Base-by-base conservation (phyloP, 228 moss, liverwort and hornwort genomes). In the Sphagnum fallax region DNA sequence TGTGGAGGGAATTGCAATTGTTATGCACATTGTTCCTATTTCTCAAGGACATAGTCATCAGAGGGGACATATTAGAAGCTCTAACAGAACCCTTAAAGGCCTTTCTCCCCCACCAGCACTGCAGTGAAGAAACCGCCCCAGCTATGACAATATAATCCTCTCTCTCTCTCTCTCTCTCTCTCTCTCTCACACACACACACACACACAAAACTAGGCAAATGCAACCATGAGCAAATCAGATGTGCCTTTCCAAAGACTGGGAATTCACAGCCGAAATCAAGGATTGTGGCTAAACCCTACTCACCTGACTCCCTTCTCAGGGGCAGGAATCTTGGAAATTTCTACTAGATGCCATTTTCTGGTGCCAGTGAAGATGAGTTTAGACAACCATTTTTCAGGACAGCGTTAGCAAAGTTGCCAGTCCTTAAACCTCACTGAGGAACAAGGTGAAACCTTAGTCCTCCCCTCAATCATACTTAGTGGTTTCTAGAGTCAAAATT, bases 261-360 rank as follows among this genome's bases (percentile, higher is more conserved):
- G 70, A 16, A 62, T 0, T 47, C 72, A 70, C 61, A 78, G 65
- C 69, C 77, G 65, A 65, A 69, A 74, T 73, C 70, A 78, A 58
- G 77, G 76, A 75, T 67, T 80, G 52, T 64, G 66, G 57, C 73
- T 67, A 71, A 69, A 16, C 16, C 16, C 16, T 16, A 16, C 16
- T 16, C 16, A 86, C 86, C 86, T 82, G 77, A 74, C 75, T 7
- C 68, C 65, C 74, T 76, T 86, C 75, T 86, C 82, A 8, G 72
- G 60, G 8, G 67, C 71, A 4, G 86, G 82, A 47, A 82, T 75
- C 50, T 72, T 80, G n/a, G 80, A 63, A 60, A 72, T 16, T 16
- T n/a, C n/a, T n/a, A n/a, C n/a, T n/a, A 72, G 15, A 16, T 16
- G 16, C 16, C 16, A 16, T 16, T 16, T 16, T 16, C 16, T 16